Evolutionary conservation across 306 rosid genomes (phyloP), one percentile per base, ranked within the genome.

Genomic region (Quercus glauca): DNA sequence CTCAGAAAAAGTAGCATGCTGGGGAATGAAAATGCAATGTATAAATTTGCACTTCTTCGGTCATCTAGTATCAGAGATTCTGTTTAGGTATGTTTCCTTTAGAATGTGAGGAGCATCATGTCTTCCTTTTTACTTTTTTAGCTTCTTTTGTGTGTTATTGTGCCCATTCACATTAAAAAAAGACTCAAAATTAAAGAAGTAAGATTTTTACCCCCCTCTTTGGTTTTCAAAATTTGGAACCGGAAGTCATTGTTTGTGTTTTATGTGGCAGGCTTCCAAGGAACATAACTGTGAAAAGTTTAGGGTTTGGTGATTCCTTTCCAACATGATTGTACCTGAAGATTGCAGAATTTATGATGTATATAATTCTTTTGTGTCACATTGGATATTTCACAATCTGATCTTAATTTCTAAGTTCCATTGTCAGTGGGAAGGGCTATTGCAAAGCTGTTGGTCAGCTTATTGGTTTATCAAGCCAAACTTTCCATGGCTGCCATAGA

Each of bases 251-350:
- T 69, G 56, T 69, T 25, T 69, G 25, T 23, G 20, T 69, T 85
- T 4, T 29, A 31, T 43, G 55, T 85, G 78, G 73, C 88, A 88
- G 90, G 78, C 75, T 73, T 78, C 69, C 31, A 28, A 57, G n/a
- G 81, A 61, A 75, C 85, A 43, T 41, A 65, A 6, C 45, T 52
- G 33, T 35, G 71, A 55, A 71, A 63, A 75, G 78, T 52, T 75
- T 65, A 79, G 33, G 76, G 58, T 77, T 68, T 49, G 61, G 74
- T 35, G 31, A 80, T 74, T 53, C 71, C 41, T 69, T 75, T 53
- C 57, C 23, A 26, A 64, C 78, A 4, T 14, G 21, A 5, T 28
- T 55, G 67, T 63, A 51, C 59, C 41, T 5, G 19, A 19, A 56
- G 25, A 31, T 55, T 31, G 67, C 10, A n/a, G 64, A 20, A 26